Base-by-base conservation (phyloP, 345 rosid genomes). In the Populus tremula region DNA sequence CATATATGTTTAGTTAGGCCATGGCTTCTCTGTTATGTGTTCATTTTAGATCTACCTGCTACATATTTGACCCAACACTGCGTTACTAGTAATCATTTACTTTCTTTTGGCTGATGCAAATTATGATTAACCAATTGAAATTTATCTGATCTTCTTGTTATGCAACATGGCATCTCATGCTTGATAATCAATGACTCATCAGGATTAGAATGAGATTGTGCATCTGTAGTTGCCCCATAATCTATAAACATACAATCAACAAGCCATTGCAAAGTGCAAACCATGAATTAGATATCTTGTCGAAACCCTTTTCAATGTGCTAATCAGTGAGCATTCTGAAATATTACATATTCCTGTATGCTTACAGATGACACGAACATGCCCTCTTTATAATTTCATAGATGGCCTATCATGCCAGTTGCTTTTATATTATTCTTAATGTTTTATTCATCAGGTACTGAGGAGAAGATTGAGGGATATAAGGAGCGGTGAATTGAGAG, bases 401-500 rank as follows among this genome's bases (percentile, higher is more conserved):
- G 45, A 53, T 53, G 65, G 65, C 39, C 1, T 50, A 29, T 50
- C 9, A 9, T 45, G 50, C 50, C 50, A 45, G 50, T 13, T 45
- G 50, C 50, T 45, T 0, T 45, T 14, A 45, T 45, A 45, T 1
- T 45, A 45, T 12, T 45, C 45, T 65, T 31, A 16, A 25, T 76
- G 50, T 47, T 47, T 79, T 72, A 71, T 72, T 84, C 77, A 23
- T 66, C 92, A 93, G 99, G 90, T 95, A 76, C 85, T 96, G 85
- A 87, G 98, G 76, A 91, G 96, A 80, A 90, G 93, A 84, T 76
- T 93, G 73, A 84, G 94, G 83, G 94, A 96, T 84, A 86, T 93
- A 47, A 88, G 94, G 73, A 96, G 90, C 54, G 98, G 99, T 17
- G 99, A 92, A 87, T 82, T 91, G 85, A 91, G 82, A 85, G 99